A percentile compares a stretch with the other conserved stretches of the same genome.
Evolutionary conservation across 2,329 filamentous ascomycete species (phyloP).

Genomic region (Ilyonectria sp.): DNA sequence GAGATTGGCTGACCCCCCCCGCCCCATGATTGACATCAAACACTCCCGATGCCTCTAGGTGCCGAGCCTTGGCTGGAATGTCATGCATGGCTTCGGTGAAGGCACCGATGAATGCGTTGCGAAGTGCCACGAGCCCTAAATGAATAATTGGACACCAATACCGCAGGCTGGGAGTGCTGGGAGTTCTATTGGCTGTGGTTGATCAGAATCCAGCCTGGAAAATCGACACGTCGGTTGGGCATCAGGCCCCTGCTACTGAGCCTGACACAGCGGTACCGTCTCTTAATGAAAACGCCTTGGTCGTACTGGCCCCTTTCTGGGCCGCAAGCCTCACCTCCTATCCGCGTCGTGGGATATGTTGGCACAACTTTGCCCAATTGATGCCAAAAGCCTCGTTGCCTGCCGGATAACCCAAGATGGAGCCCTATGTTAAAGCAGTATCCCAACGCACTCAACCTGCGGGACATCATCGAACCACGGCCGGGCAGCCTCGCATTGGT

Average conservation of each 20-base stretch:
- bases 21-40: slow-evolving; percentile 15
- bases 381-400: slow-evolving; percentile 22
- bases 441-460: slow-evolving; percentile 13
- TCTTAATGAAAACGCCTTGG: slow-evolving; percentile 5
- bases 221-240: slow-evolving; percentile 30
- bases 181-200: slow-evolving; percentile 9
- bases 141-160: slow-evolving; percentile 27
- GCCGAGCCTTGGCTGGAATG: slow-evolving; percentile 12
- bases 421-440: slow-evolving; percentile 7
- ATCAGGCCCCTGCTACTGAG: slow-evolving; percentile 21
- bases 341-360: slow-evolving; percentile 2
- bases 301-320: slow-evolving; percentile 11
- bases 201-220: slow-evolving; percentile 6
- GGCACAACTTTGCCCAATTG: slow-evolving; percentile 22
- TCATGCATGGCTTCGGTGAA: slow-evolving; percentile 30
- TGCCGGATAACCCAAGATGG: slow-evolving; percentile 7
- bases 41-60: slow-evolving; percentile 9
- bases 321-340: slow-evolving; percentile 20
- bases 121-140: slow-evolving; percentile 26
- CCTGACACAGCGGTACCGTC: slow-evolving; percentile 10
- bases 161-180: slow-evolving; percentile 23
- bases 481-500: slow-evolving; percentile 24
- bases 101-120: slow-evolving; percentile 15
- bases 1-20: slow-evolving; percentile 3
- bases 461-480: slow-evolving; percentile 21